These are phyloP conservation scores for Exophiala mesophila DNA, from an alignment of 2,329 filamentous ascomycete genomes.

Conservation along the genomic window DNA sequence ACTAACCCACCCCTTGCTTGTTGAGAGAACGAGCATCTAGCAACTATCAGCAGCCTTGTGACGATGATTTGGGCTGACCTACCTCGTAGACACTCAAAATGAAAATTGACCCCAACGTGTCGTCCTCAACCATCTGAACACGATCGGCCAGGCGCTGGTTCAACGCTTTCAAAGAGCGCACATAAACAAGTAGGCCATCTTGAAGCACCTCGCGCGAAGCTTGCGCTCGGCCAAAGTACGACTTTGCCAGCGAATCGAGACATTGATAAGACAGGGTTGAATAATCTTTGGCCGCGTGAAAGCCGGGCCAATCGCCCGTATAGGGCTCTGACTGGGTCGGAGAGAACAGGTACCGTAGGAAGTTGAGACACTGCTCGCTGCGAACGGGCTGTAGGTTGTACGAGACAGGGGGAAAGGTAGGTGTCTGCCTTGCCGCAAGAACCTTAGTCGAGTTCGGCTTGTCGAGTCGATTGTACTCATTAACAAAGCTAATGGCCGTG, in stretches of 20 bases:
- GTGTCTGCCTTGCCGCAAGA: background rate
- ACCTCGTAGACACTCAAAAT: conserved; percentile 4
- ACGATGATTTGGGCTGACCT: background rate
- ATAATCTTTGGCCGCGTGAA: background rate
- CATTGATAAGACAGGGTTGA: conserved; percentile 1
- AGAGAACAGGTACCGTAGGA: background rate
- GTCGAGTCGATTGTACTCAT: background rate
- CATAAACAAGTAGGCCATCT: background rate
- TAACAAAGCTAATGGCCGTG: background rate
- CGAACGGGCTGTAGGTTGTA: background rate
- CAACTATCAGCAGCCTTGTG: background rate
- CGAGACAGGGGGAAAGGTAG: background rate
- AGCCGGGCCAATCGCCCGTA: background rate
- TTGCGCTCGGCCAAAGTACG: conserved; percentile 1
- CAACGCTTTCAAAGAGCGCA: background rate
- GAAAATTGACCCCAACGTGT: background rate
- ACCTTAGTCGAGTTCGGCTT: too few species aligned
- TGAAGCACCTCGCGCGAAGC: background rate
- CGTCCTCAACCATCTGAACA: background rate
- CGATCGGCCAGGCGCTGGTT: background rate
- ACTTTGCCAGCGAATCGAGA: background rate
- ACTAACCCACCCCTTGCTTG: background rate
- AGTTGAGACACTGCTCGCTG: background rate
- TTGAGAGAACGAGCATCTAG: conserved; percentile 5
- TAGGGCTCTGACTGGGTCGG: background rate